These are phyloP conservation scores for Luffa aegyptiaca DNA, from an alignment of 306 rosid genomes.

Conservation along the genomic window DNA sequence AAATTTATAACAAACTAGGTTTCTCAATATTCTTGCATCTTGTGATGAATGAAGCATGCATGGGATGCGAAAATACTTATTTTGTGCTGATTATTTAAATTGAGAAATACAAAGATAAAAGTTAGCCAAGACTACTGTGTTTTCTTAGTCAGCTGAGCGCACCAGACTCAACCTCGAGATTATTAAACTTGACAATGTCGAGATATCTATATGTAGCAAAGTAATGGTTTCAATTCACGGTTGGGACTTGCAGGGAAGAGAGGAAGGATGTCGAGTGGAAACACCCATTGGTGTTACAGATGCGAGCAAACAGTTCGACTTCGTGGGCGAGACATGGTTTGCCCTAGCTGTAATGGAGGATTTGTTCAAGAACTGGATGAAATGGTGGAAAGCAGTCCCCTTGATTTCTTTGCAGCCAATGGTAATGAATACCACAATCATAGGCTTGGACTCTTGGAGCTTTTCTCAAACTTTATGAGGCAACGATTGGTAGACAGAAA, in stretches of 20 bases:
- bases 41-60: neutral
- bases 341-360: constrained; percentile 14
- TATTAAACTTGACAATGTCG: neutral
- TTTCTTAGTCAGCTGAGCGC: neutral
- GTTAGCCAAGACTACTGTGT: neutral
- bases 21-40: neutral
- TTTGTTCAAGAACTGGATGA: constrained; percentile 17
- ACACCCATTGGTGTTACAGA: constrained; percentile 21
- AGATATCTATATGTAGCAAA: neutral
- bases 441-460: neutral
- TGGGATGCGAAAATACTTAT: neutral
- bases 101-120: neutral
- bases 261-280: constrained; percentile 7
- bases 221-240: neutral
- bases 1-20: neutral
- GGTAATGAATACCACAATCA: neutral
- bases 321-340: constrained; percentile 6
- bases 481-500: constrained; percentile 5
- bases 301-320: constrained; percentile 10
- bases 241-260: neutral
- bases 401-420: constrained; percentile 2
- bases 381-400: neutral
- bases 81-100: neutral
- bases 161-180: neutral
- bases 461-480: constrained; percentile 16